A percentile compares a stretch with the other conserved stretches of the same genome.
These are phyloP conservation scores for Syncephalastrum monosporum DNA, from an alignment of 371 early-diverging fungal genomes.

Conservation along the genomic window DNA sequence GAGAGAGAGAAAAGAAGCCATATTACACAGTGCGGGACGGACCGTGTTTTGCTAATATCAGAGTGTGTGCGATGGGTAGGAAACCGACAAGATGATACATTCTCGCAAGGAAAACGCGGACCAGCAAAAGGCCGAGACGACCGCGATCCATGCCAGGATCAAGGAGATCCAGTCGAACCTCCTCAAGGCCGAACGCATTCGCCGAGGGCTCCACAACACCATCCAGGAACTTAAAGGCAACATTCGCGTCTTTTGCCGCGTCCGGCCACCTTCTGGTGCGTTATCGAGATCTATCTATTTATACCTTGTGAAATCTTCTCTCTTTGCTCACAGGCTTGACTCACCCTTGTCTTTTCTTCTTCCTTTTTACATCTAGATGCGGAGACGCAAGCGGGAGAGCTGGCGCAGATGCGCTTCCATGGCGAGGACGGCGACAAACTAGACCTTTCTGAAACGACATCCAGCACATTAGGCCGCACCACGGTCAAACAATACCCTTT, in stretches of 20 bases:
- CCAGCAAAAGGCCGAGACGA: constrained; percentile 32
- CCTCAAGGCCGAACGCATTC: constrained; percentile 72
- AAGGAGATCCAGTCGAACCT: constrained; percentile 63
- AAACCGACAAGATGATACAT: constrained; percentile 38
- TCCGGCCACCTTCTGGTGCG: constrained; percentile 70
- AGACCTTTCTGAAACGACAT: constrained; percentile 46
- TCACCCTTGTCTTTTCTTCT: too few species aligned
- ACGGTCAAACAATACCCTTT: constrained; percentile 67
- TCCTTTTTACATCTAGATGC: constrained; percentile 9
- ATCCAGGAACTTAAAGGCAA: constrained; percentile 97
- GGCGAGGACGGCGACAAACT: constrained; percentile 54
- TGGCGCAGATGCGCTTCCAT: constrained; percentile 37
- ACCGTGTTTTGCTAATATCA: neutral
- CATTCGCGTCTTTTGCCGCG: constrained; percentile 96
- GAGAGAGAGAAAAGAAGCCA: too few species aligned
- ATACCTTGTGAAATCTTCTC: neutral
- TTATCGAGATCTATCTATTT: too few species aligned
- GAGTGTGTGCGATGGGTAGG: neutral
- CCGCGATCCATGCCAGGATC: constrained; percentile 10
- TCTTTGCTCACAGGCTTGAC: constrained; percentile 6
- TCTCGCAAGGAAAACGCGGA: constrained; percentile 51
- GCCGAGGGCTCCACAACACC: constrained; percentile 87
- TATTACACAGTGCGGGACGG: too few species aligned
- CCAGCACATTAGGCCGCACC: constrained; percentile 36
- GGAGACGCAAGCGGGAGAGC: constrained; percentile 11